Percentiles rank a stretch among this genome's conserved stretches.
Evolutionary conservation across 768 basidiomycete species (phyloP).

Genomic region (Tylopilus sp.): DNA sequence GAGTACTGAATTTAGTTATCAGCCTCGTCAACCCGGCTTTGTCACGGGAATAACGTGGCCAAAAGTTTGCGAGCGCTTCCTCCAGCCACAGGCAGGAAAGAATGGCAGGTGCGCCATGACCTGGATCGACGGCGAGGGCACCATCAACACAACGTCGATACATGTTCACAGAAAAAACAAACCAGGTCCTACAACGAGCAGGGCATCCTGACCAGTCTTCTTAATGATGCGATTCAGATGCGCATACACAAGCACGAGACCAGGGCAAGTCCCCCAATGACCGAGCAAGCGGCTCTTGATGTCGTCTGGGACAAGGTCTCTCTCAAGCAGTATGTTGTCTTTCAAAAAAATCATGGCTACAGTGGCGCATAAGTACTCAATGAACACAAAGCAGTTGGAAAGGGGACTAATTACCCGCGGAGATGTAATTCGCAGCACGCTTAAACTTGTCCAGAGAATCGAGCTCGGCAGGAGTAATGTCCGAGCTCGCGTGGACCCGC

Average conservation of each 20-base stretch:
- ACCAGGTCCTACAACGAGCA: slow-evolving; percentile 83
- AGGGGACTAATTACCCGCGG: slow-evolving; percentile 51
- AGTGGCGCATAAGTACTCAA: neutral
- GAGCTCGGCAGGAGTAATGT: slow-evolving; percentile 50
- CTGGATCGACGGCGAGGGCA: slow-evolving; percentile 22
- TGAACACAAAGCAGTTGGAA: neutral
- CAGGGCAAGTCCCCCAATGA: slow-evolving; percentile 84
- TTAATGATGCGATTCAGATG: slow-evolving; percentile 66
- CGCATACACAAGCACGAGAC: slow-evolving; percentile 66
- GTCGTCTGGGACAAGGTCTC: slow-evolving; percentile 56
- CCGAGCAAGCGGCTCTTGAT: slow-evolving; percentile 82
- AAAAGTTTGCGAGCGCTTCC: slow-evolving; percentile 59
- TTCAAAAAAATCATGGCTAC: slow-evolving; percentile 84
- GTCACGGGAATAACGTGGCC: slow-evolving; percentile 56
- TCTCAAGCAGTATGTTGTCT: slow-evolving; percentile 64
- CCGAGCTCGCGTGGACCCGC: slow-evolving; percentile 43
- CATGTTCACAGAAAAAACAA: slow-evolving; percentile 1
- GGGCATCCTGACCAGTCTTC: slow-evolving; percentile 55
- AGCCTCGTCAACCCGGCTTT: slow-evolving; percentile 60
- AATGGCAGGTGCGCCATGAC: slow-evolving; percentile 85
- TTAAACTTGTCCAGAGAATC: slow-evolving; percentile 50
- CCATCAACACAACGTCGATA: neutral
- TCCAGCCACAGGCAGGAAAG: slow-evolving; percentile 88
- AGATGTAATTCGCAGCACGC: slow-evolving; percentile 65
- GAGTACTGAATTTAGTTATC: slow-evolving; percentile 71